These are phyloP conservation scores for Colletotrichum echinochloae DNA, from an alignment of 2,329 filamentous ascomycete genomes.

Conservation along the genomic window DNA sequence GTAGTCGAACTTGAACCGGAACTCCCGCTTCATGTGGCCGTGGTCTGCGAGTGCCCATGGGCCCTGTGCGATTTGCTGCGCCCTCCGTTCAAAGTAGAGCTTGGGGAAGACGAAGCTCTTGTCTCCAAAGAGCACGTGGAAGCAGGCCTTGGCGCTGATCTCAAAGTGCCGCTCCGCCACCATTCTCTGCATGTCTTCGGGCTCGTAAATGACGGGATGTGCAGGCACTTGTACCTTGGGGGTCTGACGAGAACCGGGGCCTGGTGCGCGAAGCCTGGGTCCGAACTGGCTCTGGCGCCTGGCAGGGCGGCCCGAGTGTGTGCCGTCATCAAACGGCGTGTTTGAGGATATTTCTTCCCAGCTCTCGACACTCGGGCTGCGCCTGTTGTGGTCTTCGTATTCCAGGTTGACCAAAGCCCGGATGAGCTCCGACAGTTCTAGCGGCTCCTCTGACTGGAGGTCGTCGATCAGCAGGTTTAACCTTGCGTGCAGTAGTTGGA, in stretches of 20 bases:
- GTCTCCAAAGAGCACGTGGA: conserved; percentile 96
- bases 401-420: conserved; percentile 82
- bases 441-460: conserved; percentile 77
- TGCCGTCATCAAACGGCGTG: conserved; percentile 70
- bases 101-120: conserved; percentile 95
- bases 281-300: conserved; percentile 51
- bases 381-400: conserved; percentile 66
- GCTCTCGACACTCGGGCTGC: conserved; percentile 83
- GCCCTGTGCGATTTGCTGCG: conserved; percentile 84
- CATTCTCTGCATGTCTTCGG: conserved; percentile 81
- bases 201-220: conserved; percentile 85
- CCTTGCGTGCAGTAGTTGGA: conserved; percentile 83
- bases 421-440: conserved; percentile 77
- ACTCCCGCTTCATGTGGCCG: conserved; percentile 79
- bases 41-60: conserved; percentile 83
- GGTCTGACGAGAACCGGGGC: conserved; percentile 30
- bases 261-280: conserved; percentile 51
- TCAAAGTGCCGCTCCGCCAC: conserved; percentile 87
- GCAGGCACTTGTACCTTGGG: conserved; percentile 85
- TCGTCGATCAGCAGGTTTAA: conserved; percentile 89
- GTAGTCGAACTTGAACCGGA: conserved; percentile 81
- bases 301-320: conserved; percentile 55
- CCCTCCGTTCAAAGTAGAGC: conserved; percentile 85
- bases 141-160: conserved; percentile 92
- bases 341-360: conserved; percentile 84